Evolutionary conservation across 2,329 filamentous ascomycete species (phyloP), one percentile per base, ranked within the genome.

Genomic region (Phaeosphaeria sp.): DNA sequence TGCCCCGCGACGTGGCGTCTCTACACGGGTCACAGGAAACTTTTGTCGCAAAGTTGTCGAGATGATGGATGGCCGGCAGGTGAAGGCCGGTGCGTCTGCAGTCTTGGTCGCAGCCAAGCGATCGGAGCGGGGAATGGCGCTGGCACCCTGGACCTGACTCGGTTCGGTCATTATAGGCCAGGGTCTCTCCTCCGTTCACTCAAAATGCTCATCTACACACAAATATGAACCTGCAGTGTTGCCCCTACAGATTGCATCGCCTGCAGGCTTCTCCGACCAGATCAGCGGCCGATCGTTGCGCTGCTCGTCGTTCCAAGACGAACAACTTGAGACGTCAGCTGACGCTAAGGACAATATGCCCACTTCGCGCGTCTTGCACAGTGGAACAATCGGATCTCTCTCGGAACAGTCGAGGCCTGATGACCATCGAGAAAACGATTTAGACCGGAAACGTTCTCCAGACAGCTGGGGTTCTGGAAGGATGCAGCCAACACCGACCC

Each of bases 41-140:
- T 40, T 51, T 55, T 18, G 54, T 56, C 46, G 57, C 54, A 54
- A 60, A 49, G 24, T 59, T 36, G 45, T 55, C 53, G 59, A 53
- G 58, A 53, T 40, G 54, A 57, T 52, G 59, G 59, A 30, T 59
- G 58, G 51, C 61, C 59, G 56, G 59, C 58, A 54, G 56, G 57
- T 57, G 57, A 59, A 56, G 64, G 55, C 65, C 55, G 60, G 46
- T 39, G 56, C 51, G 52, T 56, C 50, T 55, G 59, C 59, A 56
- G 55, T 54, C 57, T 54, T 53, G 51, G 50, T 61, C 53, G 59
- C 53, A 45, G 64, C 62, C 62, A 63, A 65, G 62, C 42, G 60
- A 65, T 65, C 57, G 50, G 55, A 64, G 70, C 68, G 70, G 64
- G 71, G 69, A 69, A 72, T 70, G 57, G 56, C 59, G 56, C 59